Percentiles rank a stretch among this genome's conserved stretches.
phyloP scores from a whole-genome alignment of 139 green algal species.

The Chlamydomonas incerta region DNA sequence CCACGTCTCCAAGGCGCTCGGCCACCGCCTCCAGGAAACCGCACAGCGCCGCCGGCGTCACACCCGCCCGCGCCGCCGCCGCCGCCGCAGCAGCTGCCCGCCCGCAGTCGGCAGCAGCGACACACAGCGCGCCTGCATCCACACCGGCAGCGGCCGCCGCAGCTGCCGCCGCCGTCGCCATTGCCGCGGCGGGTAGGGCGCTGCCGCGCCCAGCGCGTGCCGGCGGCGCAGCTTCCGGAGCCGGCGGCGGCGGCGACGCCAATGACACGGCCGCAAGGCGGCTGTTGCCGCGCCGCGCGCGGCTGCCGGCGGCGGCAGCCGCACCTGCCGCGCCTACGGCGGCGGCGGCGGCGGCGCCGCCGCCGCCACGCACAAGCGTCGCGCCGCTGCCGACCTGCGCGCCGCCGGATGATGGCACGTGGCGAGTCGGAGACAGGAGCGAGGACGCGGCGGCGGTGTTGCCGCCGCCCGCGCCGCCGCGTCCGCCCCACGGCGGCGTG shows the following conservation, averaged over 20 bases:
- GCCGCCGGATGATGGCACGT: no score
- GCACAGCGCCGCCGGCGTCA: background rate
- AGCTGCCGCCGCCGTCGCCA: no score
- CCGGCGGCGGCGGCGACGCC: background rate
- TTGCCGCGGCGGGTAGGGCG: no score
- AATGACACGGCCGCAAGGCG: background rate
- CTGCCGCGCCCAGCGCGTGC: background rate
- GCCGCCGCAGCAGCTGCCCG: background rate
- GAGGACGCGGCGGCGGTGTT: background rate
- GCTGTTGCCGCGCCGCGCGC: conserved; percentile 8
- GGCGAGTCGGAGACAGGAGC: no score
- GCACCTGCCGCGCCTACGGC: no score
- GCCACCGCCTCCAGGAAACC: background rate
- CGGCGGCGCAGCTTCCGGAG: background rate
- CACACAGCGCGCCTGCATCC: background rate
- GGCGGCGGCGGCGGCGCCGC: no score
- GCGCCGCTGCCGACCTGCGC: no score
- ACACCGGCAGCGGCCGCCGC: no score
- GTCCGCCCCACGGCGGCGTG: background rate
- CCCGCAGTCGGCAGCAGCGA: no score
- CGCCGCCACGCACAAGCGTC: no score
- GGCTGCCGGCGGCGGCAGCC: no score
- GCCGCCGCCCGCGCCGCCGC: background rate
- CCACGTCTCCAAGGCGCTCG: conserved; percentile 1
- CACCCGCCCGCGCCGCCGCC: no score